Conservation (phyloP, 495 filamentous ascomycete species). For the Hypoxylon trugodes region DNA sequence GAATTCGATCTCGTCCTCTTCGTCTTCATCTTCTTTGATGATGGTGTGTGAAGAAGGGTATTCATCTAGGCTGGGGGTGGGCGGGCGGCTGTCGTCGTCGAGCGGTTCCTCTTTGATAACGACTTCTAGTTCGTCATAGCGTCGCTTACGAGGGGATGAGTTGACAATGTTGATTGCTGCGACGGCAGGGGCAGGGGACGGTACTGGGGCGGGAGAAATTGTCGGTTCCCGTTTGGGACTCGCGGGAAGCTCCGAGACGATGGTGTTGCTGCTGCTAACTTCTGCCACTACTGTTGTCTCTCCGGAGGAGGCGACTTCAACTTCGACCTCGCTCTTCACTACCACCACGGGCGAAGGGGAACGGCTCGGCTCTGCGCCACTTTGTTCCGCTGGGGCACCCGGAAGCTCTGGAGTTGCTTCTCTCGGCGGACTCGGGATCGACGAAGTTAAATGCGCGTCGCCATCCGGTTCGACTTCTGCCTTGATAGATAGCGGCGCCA, state of each 20-base stretch:
- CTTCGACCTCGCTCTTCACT: background rate
- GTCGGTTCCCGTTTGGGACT: background rate
- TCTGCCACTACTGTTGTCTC: background rate
- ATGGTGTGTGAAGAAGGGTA: background rate
- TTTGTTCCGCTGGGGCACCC: background rate
- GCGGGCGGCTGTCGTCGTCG: background rate
- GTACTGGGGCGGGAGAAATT: no score
- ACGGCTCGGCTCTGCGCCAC: slow-evolving; percentile 8
- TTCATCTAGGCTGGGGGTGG: background rate
- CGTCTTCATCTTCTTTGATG: background rate
- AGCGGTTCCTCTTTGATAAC: background rate
- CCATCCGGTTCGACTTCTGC: background rate
- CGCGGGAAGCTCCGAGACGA: background rate
- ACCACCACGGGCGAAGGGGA: background rate
- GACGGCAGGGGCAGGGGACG: no score
- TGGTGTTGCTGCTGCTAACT: background rate
- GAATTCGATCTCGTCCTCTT: background rate
- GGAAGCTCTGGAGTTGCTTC: slow-evolving; percentile 17
- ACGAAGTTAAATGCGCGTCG: background rate
- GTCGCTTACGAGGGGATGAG: background rate
- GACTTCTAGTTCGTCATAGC: background rate
- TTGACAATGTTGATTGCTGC: background rate
- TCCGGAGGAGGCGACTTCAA: background rate
- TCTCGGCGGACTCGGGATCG: slow-evolving; percentile 11
- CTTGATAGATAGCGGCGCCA: background rate